Evolutionary conservation across 1,139 yeast genomes (phyloP).

Genomic region (Suhomyces wounanorum): DNA sequence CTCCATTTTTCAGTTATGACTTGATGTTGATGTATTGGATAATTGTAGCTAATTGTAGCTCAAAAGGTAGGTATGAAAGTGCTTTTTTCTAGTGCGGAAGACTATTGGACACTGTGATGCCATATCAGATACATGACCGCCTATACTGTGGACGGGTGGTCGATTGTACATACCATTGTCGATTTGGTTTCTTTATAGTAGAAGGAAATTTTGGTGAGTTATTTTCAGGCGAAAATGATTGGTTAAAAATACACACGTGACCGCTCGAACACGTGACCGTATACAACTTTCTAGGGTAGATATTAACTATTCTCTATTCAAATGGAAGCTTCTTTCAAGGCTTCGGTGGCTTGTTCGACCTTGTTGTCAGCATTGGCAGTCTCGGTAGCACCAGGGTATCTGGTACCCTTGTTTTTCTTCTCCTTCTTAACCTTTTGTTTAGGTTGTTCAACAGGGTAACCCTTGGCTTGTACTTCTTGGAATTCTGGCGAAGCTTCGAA

Average conservation of each 20-base stretch:
- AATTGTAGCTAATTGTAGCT: background rate
- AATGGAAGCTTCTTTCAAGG: slow-evolving; percentile 19
- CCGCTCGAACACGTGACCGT: background rate
- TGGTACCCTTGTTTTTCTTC: slow-evolving; percentile 85
- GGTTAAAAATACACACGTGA: slow-evolving; percentile 9
- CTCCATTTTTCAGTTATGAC: background rate
- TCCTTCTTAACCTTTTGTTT: slow-evolving; percentile 68
- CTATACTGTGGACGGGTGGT: background rate
- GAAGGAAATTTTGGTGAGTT: slow-evolving; percentile 9
- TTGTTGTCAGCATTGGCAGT: slow-evolving; percentile 12
- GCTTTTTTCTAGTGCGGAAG: background rate
- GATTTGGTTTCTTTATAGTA: slow-evolving; percentile 9
- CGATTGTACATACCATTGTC: slow-evolving; percentile 9
- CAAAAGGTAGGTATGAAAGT: background rate
- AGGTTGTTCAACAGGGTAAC: slow-evolving; percentile 77
- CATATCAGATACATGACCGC: background rate
- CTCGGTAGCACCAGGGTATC: slow-evolving; percentile 64
- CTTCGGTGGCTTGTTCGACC: slow-evolving; percentile 20
- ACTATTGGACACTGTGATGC: too few relatives aligned
- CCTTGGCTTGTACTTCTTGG: slow-evolving; percentile 70
- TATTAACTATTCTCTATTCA: slow-evolving; percentile 1
- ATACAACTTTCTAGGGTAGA: background rate
- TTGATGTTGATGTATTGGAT: background rate
- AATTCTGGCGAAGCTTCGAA: slow-evolving; percentile 65
- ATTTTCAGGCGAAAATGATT: slow-evolving; percentile 16